Evolutionary conservation across 495 filamentous ascomycete species (phyloP).

Genomic region (Penicillium turbatum): DNA sequence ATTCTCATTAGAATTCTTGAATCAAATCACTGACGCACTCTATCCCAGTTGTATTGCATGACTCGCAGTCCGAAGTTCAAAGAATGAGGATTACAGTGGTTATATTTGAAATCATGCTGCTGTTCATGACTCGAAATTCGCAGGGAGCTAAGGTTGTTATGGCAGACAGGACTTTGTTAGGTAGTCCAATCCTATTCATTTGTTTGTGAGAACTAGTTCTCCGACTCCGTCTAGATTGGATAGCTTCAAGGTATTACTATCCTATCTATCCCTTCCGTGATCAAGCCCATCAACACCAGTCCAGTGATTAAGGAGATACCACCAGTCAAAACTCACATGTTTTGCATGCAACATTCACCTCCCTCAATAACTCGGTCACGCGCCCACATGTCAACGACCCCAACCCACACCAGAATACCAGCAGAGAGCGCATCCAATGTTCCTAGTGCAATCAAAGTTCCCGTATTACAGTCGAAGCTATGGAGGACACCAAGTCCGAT

Average conservation of each 20-base stretch:
- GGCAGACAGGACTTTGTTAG: too few relatives aligned
- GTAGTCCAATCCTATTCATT: too few relatives aligned
- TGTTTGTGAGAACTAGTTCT: neutral
- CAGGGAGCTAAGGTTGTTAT: too few relatives aligned
- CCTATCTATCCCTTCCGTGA: neutral
- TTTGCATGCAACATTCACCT: constrained; percentile 38
- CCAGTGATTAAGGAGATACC: constrained; percentile 33
- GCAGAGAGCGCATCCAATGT: constrained; percentile 45
- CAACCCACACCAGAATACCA: constrained; percentile 45
- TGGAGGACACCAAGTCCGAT: constrained; percentile 42
- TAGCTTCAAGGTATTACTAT: neutral
- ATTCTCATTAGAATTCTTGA: neutral
- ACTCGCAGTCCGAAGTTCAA: constrained; percentile 20
- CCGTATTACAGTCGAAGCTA: constrained; percentile 37
- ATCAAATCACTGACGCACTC: neutral
- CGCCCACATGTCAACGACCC: constrained; percentile 44
- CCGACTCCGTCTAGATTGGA: neutral
- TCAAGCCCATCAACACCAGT: constrained; percentile 42
- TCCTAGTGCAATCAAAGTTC: constrained; percentile 37
- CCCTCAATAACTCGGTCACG: constrained; percentile 45
- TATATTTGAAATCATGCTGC: too few relatives aligned
- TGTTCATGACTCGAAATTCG: too few relatives aligned
- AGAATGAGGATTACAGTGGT: neutral
- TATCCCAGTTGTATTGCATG: constrained; percentile 27
- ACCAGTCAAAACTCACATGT: constrained; percentile 30